Base-by-base conservation (phyloP, 2,329 filamentous ascomycete genomes). In the Monosporascus sp. region DNA sequence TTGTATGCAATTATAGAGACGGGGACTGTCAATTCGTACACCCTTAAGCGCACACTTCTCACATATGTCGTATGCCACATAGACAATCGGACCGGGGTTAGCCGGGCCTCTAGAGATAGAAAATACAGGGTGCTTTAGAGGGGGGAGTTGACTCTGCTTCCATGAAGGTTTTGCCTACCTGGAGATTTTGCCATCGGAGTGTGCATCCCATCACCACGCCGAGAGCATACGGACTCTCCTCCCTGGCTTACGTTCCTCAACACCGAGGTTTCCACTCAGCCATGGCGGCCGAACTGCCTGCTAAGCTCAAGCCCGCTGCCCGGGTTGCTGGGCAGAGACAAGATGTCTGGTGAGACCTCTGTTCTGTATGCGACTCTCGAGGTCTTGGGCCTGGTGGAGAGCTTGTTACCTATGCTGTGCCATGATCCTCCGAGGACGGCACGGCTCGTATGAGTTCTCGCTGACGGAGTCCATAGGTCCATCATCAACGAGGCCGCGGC, bases 401-500 rank as follows among this genome's bases (percentile, higher is more conserved):
- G 15, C 27, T 39, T 25, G 20, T 3, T 35, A 25, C 41, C 17
- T 25, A 24, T 9, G 15, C 22, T 15, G 20, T 22, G 17, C 35
- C 49, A 17, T 37, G n/a, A 14, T 48, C 8, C 43, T 22, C 44
- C 49, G 14, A 43, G 38, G 17, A 53, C 22, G 7, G 57, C 54
- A 22, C n/a, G 35, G 6, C 39, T 20, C 11, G 20, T 7, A 25
- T 56, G 37, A 44, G 39, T 25, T 4, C 24, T 3, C 57, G 56
- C 60, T 58, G 57, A 60, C 15, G 57, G 31, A 1, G 48, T 43
- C 22, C 53, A 38, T 50, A 85, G 82, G 82, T 78, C 81, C 59
- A 85, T 86, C 70, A 74, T 86, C 72, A 86, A 86, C 59, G 83
- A 86, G 69, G 83, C 80, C 11, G 83, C 83, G 3, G 79, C 80